phyloP scores from a whole-genome alignment of 2,329 filamentous ascomycete genomes.

The Epichloe amarillans region DNA sequence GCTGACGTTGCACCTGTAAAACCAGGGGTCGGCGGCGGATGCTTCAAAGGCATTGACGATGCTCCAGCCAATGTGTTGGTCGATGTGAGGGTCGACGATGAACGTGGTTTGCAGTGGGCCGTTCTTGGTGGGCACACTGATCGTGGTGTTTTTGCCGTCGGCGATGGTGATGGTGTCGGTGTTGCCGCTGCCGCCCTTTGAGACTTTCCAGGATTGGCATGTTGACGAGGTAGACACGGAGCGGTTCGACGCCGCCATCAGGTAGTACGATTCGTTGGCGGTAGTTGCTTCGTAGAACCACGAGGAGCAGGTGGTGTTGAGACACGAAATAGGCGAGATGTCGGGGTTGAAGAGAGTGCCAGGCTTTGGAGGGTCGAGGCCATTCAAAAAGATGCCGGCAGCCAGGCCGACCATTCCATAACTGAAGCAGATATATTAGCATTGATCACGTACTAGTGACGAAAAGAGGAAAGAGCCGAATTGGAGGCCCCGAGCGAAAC shows the following conservation, averaged over 20 bases:
- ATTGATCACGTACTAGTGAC: not conserved
- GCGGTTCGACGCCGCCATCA: constrained; percentile 19
- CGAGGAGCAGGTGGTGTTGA: constrained; percentile 19
- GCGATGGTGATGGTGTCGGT: constrained; percentile 15
- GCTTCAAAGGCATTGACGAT: constrained; percentile 25
- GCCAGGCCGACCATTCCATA: constrained; percentile 9
- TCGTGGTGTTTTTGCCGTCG: constrained; percentile 10
- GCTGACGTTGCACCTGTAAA: constrained; percentile 27
- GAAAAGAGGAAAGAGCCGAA: not conserved
- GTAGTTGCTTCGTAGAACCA: constrained; percentile 23
- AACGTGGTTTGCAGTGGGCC: constrained; percentile 24
- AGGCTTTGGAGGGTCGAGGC: constrained; percentile 12
- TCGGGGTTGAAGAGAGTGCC: constrained; percentile 19
- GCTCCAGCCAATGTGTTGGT: constrained; percentile 15
- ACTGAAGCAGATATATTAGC: not conserved
- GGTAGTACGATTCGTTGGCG: constrained; percentile 6
- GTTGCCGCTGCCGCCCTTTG: constrained; percentile 18
- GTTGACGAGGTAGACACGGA: constrained; percentile 16
- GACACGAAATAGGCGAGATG: constrained; percentile 18
- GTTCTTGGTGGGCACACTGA: constrained; percentile 15
- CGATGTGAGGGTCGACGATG: constrained; percentile 16
- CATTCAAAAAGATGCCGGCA: constrained; percentile 9
- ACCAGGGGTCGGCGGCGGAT: constrained; percentile 22
- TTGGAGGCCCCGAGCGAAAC: no score
- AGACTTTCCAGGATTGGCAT: constrained; percentile 20